These are phyloP conservation scores for Avena insularis DNA, from an alignment of 176 grass and related monocot species.

Conservation along the genomic window DNA sequence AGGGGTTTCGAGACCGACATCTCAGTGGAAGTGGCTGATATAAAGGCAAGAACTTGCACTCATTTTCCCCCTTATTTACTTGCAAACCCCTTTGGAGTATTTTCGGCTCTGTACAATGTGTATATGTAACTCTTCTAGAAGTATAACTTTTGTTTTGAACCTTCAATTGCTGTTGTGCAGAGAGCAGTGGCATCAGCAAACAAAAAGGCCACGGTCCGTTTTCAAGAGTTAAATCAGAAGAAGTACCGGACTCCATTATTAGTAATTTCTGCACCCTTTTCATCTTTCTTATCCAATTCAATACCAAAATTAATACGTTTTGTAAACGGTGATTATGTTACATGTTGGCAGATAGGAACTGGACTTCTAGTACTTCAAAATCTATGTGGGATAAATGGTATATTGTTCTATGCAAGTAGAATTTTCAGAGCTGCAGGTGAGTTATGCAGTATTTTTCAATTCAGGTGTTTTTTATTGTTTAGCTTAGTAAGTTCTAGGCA, in stretches of 20 bases:
- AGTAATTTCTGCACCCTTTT: constrained; percentile 47
- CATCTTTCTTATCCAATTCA: not conserved
- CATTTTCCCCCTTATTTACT: not conserved
- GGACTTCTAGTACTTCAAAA: constrained; percentile 79
- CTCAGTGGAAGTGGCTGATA: constrained; percentile 83
- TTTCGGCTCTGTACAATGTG: not conserved
- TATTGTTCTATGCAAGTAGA: constrained; percentile 87
- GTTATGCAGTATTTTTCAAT: not conserved
- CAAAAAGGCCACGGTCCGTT: constrained; percentile 78
- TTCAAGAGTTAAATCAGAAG: constrained; percentile 79
- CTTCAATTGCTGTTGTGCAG: constrained; percentile 44
- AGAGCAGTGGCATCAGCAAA: constrained; percentile 70
- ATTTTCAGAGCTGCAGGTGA: constrained; percentile 90
- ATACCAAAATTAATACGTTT: not conserved
- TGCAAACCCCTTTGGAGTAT: constrained; percentile 1
- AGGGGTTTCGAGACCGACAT: constrained; percentile 97
- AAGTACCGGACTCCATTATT: constrained; percentile 76
- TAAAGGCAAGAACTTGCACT: constrained; percentile 54
- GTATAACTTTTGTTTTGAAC: not conserved
- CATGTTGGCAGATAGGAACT: constrained; percentile 36
- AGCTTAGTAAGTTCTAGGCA: not conserved
- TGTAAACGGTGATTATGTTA: not conserved
- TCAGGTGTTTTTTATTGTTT: not conserved
- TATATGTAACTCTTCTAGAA: not conserved
- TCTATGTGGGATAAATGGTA: constrained; percentile 84